Evolutionary conservation across 1,284 basidiomycete species (phyloP), one percentile per base, ranked within the genome.

Genomic region (Apiotrichum mycotoxinovorans): DNA sequence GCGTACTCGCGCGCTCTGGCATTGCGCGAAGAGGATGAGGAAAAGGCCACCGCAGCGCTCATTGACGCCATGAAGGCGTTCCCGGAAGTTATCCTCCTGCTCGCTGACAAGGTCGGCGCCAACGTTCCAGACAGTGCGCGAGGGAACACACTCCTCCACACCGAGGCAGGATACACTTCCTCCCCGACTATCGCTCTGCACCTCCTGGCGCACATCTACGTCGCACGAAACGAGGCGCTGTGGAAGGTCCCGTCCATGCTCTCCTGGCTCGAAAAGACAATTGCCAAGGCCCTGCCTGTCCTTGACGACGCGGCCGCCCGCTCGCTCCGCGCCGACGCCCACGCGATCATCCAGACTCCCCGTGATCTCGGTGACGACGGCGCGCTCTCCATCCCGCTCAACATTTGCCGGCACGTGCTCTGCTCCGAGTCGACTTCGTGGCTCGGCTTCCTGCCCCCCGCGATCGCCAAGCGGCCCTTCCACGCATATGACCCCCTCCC

Each of bases 191-290:
- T 71, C 22, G 64, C 71, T 22, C 60, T 80, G 3, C 79, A 82
- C 61, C 82, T 94, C 14, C 82, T 95, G 12, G 87, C 89, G 0
- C 88, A 91, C 69, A 83, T 95, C 34, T 96, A 96, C 72, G 88
- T 83, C 1, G 83, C 87, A 46, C 86, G 89, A 9, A 87, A 88
- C 0, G 80, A 78, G 17, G 75, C 85, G 0, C 73, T 94, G 9
- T 96, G 91, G 91, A 95, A 93, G 78, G 83, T 86, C 12, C 77
- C 86, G 0, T 68, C 74, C 0, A 78, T 83, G n/a, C 72, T 83
- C 0, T 67, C 80, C 0, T 96, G 92, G 91, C 85, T 96, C 65
- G 69, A 82, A 2, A 71, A 75, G 14, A 85, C 84, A 2, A 51
- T 73, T 9, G 45, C 63, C 2, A 2, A 42, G 0, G 66, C 67